Evolutionary conservation across 73 alveolate species (phyloP), one percentile per base, ranked within the genome.

Genomic region (Blepharisma stoltei): DNA sequence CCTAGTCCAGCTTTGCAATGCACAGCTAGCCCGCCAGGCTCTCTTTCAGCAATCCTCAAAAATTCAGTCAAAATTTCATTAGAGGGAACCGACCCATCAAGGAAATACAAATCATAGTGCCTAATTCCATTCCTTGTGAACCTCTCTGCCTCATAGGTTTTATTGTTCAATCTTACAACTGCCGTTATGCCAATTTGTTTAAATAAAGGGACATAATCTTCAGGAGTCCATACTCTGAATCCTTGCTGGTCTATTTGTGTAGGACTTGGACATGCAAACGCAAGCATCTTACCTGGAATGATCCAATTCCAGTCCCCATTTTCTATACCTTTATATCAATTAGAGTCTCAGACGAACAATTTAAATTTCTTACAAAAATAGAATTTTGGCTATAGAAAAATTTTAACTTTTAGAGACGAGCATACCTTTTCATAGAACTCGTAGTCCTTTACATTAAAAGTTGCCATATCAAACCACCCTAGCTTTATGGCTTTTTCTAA

Each of bases 1-100:
- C 99, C 99, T 7, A 95, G 84, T 8, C 99, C 99, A 38, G 99
- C 99, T 76, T 94, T 88, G 78, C 99, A 95, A 81, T 95, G 99
- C 25, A 95, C 95, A 55, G 99, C 99, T 11, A 95, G 86, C 6
- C 88, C 98, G 54, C 88, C 90, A 73, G 85, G 80, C 52, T 90
- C 96, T 27, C 83, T 88, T 70, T 94, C 98, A 11, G 85, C 94
- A 47, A 94, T 86, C 55, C 88, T 95, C 6, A 94, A 52, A 87
- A 93, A 93, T 68, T 77, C 21, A 14, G 85, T 83, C 23, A 93
- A 88, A 32, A 93, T 90, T 41, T 91, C 92, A 50, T 86, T 97
- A 60, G 91, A 87, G 25, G 99, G 99, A 14, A 92, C 88, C 7
- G 98, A 89, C 4, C 99, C 99, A 81, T 95, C 99, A 14, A 95